These are phyloP conservation scores for Citrus unshiu DNA, from an alignment of 345 rosid genomes.

Conservation along the genomic window DNA sequence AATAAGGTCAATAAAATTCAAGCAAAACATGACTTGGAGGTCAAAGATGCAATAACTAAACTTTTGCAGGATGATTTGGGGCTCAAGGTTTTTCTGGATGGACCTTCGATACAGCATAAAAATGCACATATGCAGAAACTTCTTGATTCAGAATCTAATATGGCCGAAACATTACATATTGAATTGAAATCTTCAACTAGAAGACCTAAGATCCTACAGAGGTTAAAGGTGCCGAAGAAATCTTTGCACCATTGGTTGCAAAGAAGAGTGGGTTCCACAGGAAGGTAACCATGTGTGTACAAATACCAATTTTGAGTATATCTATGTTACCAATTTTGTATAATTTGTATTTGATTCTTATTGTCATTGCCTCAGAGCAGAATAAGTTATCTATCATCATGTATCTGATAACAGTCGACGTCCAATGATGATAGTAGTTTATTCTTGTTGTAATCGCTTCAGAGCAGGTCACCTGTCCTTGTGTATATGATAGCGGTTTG, in stretches of 20 bases:
- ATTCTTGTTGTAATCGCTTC: not conserved
- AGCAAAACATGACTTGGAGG: conserved; percentile 26
- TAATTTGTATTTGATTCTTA: not conserved
- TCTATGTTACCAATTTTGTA: not conserved
- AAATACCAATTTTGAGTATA: conserved; percentile 15
- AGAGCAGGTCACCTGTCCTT: not conserved
- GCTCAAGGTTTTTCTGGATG: conserved; percentile 49
- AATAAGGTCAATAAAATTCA: conserved; percentile 25
- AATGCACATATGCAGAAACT: conserved; percentile 4
- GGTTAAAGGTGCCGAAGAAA: conserved; percentile 64
- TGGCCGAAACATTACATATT: conserved; percentile 19
- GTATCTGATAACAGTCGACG: not conserved
- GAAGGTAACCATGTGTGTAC: conserved; percentile 28
- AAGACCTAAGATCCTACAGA: conserved; percentile 56
- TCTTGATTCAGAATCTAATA: conserved; percentile 11
- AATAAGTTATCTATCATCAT: not conserved
- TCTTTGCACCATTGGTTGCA: conserved; percentile 66
- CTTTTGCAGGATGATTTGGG: conserved; percentile 68
- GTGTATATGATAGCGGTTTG: not conserved
- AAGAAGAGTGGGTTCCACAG: conserved; percentile 28
- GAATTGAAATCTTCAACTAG: conserved; percentile 43
- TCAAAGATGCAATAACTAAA: conserved; percentile 49
- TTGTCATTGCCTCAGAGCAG: not conserved
- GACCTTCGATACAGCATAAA: conserved; percentile 20
- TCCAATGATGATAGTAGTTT: not conserved